Evolutionary conservation across 495 filamentous ascomycete species (phyloP).

Genomic region (Sordaria brevicollis): DNA sequence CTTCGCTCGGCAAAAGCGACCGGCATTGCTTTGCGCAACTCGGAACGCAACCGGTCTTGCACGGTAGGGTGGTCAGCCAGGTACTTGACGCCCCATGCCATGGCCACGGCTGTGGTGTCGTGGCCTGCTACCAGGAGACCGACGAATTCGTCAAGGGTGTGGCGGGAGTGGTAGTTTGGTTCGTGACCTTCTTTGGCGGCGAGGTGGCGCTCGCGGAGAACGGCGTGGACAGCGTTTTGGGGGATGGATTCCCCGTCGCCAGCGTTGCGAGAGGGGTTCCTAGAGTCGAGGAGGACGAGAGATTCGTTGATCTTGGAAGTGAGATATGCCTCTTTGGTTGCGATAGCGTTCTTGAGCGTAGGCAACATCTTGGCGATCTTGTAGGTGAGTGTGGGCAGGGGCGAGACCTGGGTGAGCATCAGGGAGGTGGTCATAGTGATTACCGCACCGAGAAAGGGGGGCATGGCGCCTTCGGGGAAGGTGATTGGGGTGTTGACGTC

Average conservation of each 20-base stretch:
- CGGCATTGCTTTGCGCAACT: conserved; percentile 8
- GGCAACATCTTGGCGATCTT: conserved; percentile 9
- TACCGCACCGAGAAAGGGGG: conserved; percentile 7
- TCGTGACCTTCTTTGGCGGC: conserved; percentile 21
- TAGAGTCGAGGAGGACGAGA: conserved; percentile 1
- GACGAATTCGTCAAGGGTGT: conserved; percentile 26
- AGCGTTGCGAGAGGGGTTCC: neutral
- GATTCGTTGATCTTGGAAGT: conserved; percentile 11
- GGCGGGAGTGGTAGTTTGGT: conserved; percentile 14
- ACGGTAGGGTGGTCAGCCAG: conserved; percentile 17
- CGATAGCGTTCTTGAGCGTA: conserved; percentile 7
- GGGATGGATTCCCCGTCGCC: conserved; percentile 4
- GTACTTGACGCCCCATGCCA: conserved; percentile 24
- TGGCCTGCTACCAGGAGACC: conserved; percentile 22
- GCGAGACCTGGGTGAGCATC: conserved; percentile 10
- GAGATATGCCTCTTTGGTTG: conserved; percentile 14
- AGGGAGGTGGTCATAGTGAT: conserved; percentile 8
- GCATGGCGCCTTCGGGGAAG: conserved; percentile 10
- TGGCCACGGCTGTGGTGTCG: conserved; percentile 16
- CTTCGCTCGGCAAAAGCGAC: conserved; percentile 3
- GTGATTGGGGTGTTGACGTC: conserved; percentile 1
- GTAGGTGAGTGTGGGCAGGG: conserved; percentile 6
- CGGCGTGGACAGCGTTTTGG: conserved; percentile 24
- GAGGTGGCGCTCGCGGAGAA: conserved; percentile 22
- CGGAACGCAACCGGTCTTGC: conserved; percentile 16